Evolutionary conservation across 2,329 filamentous ascomycete species (phyloP).

Genomic region (Calonectria leucothoes): DNA sequence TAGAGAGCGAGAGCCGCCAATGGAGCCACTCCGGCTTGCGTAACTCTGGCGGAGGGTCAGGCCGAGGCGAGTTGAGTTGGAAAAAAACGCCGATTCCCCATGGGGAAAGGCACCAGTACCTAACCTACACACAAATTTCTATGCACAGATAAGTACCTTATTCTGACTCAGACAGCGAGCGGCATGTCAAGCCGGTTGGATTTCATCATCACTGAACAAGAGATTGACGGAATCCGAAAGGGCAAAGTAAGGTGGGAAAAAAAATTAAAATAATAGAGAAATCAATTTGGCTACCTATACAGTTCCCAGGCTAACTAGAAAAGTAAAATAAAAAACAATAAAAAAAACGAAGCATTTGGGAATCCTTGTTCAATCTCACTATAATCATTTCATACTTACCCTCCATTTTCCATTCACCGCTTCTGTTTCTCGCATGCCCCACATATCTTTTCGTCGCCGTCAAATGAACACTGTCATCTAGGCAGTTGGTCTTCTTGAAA

Average conservation of each 20-base stretch:
- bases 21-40: neutral
- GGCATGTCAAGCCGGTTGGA: neutral
- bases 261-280: neutral
- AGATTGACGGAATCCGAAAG: no score
- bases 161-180: neutral
- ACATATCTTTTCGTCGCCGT: neutral
- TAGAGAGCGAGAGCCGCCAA: neutral
- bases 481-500: neutral
- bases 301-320: slow-evolving; percentile 1
- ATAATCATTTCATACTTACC: neutral
- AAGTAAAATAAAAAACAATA: neutral
- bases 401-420: neutral
- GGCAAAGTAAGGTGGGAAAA: neutral
- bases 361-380: neutral
- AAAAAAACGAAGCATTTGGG: neutral
- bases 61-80: neutral
- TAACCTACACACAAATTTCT: neutral
- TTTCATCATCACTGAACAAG: neutral
- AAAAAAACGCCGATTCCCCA: neutral
- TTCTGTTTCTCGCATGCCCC: neutral
- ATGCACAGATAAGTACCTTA: neutral
- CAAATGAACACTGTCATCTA: neutral
- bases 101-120: neutral
- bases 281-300: slow-evolving; percentile 7
- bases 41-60: neutral